Base-by-base conservation (phyloP, 1,284 basidiomycete genomes). In the Sanghuangporus sanghuang region DNA sequence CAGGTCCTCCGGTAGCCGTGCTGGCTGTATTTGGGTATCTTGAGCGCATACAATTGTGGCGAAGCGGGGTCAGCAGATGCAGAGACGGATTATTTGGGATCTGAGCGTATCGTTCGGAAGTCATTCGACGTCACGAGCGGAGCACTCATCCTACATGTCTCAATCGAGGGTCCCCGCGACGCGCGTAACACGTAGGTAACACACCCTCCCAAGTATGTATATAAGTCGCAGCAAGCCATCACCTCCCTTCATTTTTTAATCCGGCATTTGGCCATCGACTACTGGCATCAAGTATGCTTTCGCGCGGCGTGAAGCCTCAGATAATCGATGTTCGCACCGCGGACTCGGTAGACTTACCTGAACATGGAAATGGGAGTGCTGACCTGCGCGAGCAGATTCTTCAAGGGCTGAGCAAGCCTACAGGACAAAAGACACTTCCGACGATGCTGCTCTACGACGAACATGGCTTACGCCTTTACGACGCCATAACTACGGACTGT, bases 391-490 rank as follows among this genome's bases (percentile, higher is more conserved):
- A 77, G 49, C 73, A 84, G 53, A 80, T 92, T 57, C 53, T 83
- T 46, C 73, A 73, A 38, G 88, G 90, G 7, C 80, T 93, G 18
- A 75, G 74, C 58, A 79, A 77, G 27, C 81, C 86, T 2, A 63
- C 69, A 1, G 83, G 83, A 60, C 74, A 82, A 67, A 90, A 87
- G 72, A 81, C 82, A 16, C 76, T 98, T 11, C 94, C 95, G 4
- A 96, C 94, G 0, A 79, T 93, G 71, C 83, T 97, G 14, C 81
- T 97, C 9, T 97, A 97, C 75, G 87, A 95, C 69, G 92, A 96
- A 72, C 80, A 78, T 32, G 95, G 95, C 2, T 79, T 98, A 61
- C 80, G 84, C 69, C 78, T 95, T 16, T 95, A 94, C 76, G 93
- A 95, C 76, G 80, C 84, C 59, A 92, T 96, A 64, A 95, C 93